These are phyloP conservation scores for Paramecium octaurelia DNA, from an alignment of 73 alveolate genomes.

Conservation along the genomic window DNA sequence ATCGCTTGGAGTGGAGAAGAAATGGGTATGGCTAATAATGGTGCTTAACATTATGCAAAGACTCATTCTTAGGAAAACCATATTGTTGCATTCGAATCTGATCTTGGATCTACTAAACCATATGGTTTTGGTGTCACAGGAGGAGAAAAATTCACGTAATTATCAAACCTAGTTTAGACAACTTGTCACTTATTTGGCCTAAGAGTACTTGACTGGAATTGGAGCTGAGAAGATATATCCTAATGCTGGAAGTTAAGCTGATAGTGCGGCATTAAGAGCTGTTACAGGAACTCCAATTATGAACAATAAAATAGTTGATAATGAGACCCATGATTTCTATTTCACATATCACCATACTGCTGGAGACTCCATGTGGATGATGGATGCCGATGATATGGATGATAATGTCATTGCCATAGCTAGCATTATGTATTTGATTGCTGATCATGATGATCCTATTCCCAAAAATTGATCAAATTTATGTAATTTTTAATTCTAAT, in stretches of 20 bases:
- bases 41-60: slow-evolving; percentile 59
- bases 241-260: background rate
- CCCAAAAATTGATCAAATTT: background rate
- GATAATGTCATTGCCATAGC: slow-evolving; percentile 59
- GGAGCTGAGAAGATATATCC: background rate
- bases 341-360: slow-evolving; percentile 61
- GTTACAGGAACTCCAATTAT: slow-evolving; percentile 43
- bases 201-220: background rate
- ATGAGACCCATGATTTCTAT: slow-evolving; percentile 33
- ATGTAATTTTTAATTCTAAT: background rate
- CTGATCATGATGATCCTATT: background rate
- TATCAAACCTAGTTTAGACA: background rate
- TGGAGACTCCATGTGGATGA: slow-evolving; percentile 60
- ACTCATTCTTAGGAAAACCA: slow-evolving; percentile 49
- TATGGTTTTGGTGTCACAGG: slow-evolving; percentile 55
- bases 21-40: slow-evolving; percentile 56
- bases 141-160: background rate
- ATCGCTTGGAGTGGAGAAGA: slow-evolving; percentile 71
- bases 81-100: slow-evolving; percentile 56
- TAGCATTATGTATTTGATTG: background rate
- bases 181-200: background rate
- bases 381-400: slow-evolving; percentile 60
- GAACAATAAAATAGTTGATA: slow-evolving; percentile 25
- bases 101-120: slow-evolving; percentile 59
- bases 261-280: background rate